Evolutionary conservation across 2,329 filamentous ascomycete species (phyloP).

Genomic region (Zymoseptoria crescenta): DNA sequence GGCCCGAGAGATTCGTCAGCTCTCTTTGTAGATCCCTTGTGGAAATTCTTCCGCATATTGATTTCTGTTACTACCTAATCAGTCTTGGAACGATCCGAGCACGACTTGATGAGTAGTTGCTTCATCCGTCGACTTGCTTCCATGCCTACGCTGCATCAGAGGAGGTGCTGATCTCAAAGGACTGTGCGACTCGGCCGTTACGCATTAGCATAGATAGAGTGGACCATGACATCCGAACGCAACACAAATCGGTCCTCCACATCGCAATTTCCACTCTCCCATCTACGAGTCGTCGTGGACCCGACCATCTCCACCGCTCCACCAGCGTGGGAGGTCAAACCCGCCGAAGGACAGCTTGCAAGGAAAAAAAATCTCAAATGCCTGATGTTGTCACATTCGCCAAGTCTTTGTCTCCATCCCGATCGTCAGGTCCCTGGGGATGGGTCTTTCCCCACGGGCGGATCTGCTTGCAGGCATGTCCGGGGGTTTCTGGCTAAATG

Average conservation of each 20-base stretch:
- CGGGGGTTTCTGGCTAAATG: not conserved
- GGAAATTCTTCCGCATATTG: too few relatives aligned
- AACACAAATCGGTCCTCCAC: not conserved
- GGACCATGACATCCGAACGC: not conserved
- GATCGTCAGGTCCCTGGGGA: not conserved
- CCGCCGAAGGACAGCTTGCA: not conserved
- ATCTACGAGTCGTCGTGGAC: not conserved
- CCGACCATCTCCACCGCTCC: not conserved
- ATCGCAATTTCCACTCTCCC: not conserved
- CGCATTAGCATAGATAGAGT: not conserved
- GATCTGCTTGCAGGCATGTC: not conserved
- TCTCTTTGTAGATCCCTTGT: too few relatives aligned
- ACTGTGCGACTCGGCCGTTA: not conserved
- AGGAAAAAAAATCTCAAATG: not conserved
- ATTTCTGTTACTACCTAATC: too few relatives aligned
- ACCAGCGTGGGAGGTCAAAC: not conserved
- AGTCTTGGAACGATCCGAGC: too few relatives aligned
- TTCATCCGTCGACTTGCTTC: too few relatives aligned
- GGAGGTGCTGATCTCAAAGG: not conserved
- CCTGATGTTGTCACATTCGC: not conserved
- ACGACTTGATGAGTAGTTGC: too few relatives aligned
- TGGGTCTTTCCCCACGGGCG: not conserved
- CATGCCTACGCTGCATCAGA: not conserved
- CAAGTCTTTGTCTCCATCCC: not conserved
- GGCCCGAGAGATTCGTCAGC: too few relatives aligned